Base-by-base conservation (phyloP, 2,329 filamentous ascomycete species). In the Colletotrichum filicis region DNA sequence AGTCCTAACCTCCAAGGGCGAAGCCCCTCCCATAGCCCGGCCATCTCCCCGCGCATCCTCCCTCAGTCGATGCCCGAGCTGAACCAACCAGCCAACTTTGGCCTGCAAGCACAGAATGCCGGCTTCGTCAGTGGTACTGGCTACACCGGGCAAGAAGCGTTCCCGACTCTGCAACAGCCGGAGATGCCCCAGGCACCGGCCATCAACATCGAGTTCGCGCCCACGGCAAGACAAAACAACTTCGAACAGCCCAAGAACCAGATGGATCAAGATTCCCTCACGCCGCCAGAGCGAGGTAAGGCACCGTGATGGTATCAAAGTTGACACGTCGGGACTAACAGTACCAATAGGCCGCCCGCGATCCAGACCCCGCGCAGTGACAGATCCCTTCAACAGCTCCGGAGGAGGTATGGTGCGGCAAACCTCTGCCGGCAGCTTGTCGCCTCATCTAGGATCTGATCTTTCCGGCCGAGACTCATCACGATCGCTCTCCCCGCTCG, bases 171-270 rank as follows among this genome's bases (percentile, higher is more conserved):
- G 16, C 80, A 80, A 22, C 84, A 86, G 68, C 84, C 86, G 28
- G 93, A 95, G 70, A 89, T 94, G 80, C 90, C 91, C 6, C 91
- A 93, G 76, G 93, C 93, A 4, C 94, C 95, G n/a, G 94, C 95
- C 64, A 98, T 98, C 83, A 97, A 97, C 79, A 97, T 98, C 77
- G 94, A 98, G 80, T 95, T 94, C 81, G 95, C 95, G 19, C 95
- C 95, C 28, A 92, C 92, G 9, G 90, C 93, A 65, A 85, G 89
- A 71, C 90, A 90, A 78, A 89, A 87, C 66, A 91, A 87, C 76
- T 93, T 94, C 79, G 93, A 92, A 75, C 89, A 90, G 32, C 86
- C 88, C 24, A 94, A 93, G 79, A 83, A 88, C 35, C 87, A 87
- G n/a, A 85, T 92, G 76, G 91, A 94, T 76, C 88, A 92, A 75